Base-by-base conservation (phyloP, 2,329 filamentous ascomycete genomes). In the Aureobasidium leucospermi region DNA sequence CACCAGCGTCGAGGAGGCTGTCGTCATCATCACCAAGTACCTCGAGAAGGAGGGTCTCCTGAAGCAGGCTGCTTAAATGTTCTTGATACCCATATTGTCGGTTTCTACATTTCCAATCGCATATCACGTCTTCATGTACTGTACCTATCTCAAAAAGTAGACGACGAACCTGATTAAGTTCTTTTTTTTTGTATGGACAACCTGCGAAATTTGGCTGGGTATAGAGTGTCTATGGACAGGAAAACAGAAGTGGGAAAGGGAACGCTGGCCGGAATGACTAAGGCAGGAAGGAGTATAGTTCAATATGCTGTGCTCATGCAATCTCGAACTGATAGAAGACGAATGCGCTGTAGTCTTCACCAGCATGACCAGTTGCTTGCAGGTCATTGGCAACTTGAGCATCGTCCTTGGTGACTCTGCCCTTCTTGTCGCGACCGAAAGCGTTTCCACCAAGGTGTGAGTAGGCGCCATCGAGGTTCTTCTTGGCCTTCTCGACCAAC, bases 251-350 rank as follows among this genome's bases (percentile, higher is more conserved):
- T 16, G 6, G 11, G n/a, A 31, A 42, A 42, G 31, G 6, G 51
- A 41, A 39, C 53, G 53, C 53, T 58, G 42, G 42, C 42, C 45
- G 15, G n/a, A 23, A 46, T 28, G 41, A 45, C 29, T 43, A 38
- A 16, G 29, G 52, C 28, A 38, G 28, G 39, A 16, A 28, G 29
- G 52, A 45, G 16, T n/a, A n/a, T 10, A 6, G 5, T n/a, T 45
- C 29, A 15, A 49, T 34, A 32, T 28, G 38, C 16, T 41, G 43
- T 36, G 57, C 43, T 58, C 74, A 83, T 67, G 77, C 74, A 65
- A 97, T 85, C 70, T 94, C 89, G 71, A 97, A 89, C 72, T 96
- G 90, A 76, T 97, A 99, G 79, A 92, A 96, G 70, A 97, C 94
- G 75, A 95, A 99, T 42, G 94, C 88, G 62, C 90, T 94, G 78